Evolutionary conservation across 768 basidiomycete genomes (phyloP), one percentile per base, ranked within the genome.

Genomic region (Clitopilus passeckerianus): DNA sequence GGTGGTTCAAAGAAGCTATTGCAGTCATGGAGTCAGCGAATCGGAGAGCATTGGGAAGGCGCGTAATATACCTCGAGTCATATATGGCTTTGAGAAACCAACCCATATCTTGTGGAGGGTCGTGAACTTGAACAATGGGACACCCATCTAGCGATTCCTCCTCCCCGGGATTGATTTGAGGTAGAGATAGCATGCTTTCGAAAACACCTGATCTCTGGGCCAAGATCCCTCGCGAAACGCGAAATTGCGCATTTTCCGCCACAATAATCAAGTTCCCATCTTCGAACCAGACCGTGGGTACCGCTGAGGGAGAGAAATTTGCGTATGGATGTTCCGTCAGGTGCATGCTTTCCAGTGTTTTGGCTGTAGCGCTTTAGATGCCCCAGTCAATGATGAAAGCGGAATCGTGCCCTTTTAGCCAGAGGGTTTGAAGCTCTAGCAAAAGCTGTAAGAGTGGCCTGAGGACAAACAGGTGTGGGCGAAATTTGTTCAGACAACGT

Each of bases 241-340:
- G 68, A 64, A 77, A 79, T 7, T 69, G 67, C 14, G 66, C 68
- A 44, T 68, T 63, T 56, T 71, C 71, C 8, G 71, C 74, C 57
- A 74, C 67, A 14, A 78, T 67, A 20, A 77, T 72, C 55, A 78
- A 66, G 56, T 74, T 76, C 5, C 76, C 75, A 71, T 64, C 89
- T 16, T 71, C 68, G 55, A 70, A 76, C 73, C 72, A 77, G 24
- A 74, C 46, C 15, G 10, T 22, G 12, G 46, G 46, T 18, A 50
- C 22, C 20, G 46, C 18, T 9, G 46, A 50, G 46, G 46, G 22
- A 5, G 2, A 2, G 22, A 50, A 50, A 23, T 18, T 22, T 5
- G 16, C 20, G 46, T 50, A 50, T 10, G 46, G 46, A 18, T 50
- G 46, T 9, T 50, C 22, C n/a, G 37, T 41, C n/a, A 41, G 37